Conservation (phyloP, 2,329 filamentous ascomycete genomes). For the Pseudonectria foliicola region DNA sequence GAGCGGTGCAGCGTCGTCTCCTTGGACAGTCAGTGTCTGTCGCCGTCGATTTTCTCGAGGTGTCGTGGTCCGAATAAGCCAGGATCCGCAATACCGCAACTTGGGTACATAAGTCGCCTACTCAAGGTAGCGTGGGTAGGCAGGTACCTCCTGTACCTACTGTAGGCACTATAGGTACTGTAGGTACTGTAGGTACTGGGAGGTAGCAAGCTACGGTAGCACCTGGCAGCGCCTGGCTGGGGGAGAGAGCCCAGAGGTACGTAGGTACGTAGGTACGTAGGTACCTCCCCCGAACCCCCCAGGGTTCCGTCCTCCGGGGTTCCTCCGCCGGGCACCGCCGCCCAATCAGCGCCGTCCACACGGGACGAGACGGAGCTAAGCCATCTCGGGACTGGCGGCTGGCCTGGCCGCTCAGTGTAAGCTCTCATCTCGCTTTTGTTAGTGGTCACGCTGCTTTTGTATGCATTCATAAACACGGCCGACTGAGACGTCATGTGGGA, state of each 20-base stretch:
- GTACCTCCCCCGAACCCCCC: constrained; percentile 6
- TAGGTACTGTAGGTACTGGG: too few relatives aligned
- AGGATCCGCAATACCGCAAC: constrained; percentile 17
- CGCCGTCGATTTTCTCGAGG: constrained; percentile 30
- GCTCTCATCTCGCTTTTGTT: constrained; percentile 4
- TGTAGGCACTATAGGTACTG: too few relatives aligned
- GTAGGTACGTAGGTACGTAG: constrained; percentile 17
- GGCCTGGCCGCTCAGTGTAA: background rate
- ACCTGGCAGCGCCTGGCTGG: constrained; percentile 4
- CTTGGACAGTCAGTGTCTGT: constrained; percentile 27
- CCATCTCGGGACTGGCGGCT: constrained; percentile 11
- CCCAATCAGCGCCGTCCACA: constrained; percentile 17
- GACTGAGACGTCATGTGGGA: too few relatives aligned
- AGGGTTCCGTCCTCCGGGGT: constrained; percentile 23
- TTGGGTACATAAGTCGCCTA: too few relatives aligned
- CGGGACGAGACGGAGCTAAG: constrained; percentile 13
- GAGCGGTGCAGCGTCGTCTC: constrained; percentile 24
- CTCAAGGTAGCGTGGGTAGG: too few relatives aligned
- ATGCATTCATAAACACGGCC: too few relatives aligned
- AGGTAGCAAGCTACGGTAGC: constrained; percentile 11
- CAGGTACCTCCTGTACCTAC: too few relatives aligned
- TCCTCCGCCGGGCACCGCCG: constrained; percentile 18
- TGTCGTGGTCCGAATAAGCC: constrained; percentile 36
- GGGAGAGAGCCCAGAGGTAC: constrained; percentile 12
- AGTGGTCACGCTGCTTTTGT: constrained; percentile 12